Evolutionary conservation across 345 rosid species (phyloP).

Genomic region (Laguncularia racemosa): DNA sequence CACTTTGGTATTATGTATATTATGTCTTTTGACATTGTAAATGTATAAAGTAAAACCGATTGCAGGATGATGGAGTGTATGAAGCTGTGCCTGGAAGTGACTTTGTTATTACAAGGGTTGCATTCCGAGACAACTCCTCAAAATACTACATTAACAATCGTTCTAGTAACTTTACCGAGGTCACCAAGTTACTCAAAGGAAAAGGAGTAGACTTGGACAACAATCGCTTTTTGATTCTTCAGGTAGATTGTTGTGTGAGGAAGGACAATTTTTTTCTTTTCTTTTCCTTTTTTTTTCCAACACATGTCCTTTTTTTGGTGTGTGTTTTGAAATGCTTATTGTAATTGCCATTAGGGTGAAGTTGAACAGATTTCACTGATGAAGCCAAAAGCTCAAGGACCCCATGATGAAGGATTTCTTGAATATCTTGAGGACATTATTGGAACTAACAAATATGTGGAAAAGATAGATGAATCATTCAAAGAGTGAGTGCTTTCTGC

Average conservation of each 20-base stretch:
- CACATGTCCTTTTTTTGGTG: slow-evolving; percentile 1
- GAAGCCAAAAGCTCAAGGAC: slow-evolving; percentile 98
- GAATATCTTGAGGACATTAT: slow-evolving; percentile 95
- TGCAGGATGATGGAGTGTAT: slow-evolving; percentile 75
- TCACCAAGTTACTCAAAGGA: slow-evolving; percentile 77
- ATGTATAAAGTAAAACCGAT: not conserved
- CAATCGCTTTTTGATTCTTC: slow-evolving; percentile 97
- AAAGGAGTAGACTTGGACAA: slow-evolving; percentile 98
- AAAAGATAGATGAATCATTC: slow-evolving; percentile 74
- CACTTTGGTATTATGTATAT: not conserved
- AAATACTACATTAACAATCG: slow-evolving; percentile 84
- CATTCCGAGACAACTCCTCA: slow-evolving; percentile 90
- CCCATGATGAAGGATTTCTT: slow-evolving; percentile 97
- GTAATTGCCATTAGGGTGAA: slow-evolving; percentile 65
- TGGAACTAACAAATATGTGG: slow-evolving; percentile 89
- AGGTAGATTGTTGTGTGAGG: slow-evolving; percentile 34
- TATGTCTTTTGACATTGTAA: not conserved
- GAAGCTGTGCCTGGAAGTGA: slow-evolving; percentile 86
- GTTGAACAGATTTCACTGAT: slow-evolving; percentile 98
- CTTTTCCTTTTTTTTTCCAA: too few species aligned
- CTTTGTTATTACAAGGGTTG: slow-evolving; percentile 86
- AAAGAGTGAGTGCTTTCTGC: slow-evolving; percentile 53
- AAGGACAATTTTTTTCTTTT: not conserved
- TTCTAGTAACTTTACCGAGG: slow-evolving; percentile 88
- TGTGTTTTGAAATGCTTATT: slow-evolving; percentile 4